Base-by-base conservation (phyloP, 2,329 filamentous ascomycete species). In the Colletotrichum sidae region DNA sequence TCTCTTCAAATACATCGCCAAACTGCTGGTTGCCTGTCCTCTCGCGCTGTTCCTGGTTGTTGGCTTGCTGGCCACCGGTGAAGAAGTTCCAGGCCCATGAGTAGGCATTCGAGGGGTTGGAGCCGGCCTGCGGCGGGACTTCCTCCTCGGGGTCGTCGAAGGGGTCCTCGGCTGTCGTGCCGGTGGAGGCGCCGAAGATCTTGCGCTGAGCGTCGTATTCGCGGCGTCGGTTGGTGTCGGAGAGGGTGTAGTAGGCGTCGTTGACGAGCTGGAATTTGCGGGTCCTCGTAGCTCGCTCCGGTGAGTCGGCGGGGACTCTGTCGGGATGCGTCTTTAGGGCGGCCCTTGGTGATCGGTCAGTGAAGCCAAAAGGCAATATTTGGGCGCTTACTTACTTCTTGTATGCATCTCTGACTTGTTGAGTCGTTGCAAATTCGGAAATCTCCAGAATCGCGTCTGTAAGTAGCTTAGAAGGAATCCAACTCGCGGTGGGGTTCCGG, bases 271-370 rank as follows among this genome's bases (percentile, higher is more conserved):
- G 94, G 82, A 97, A 97, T 75, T 90, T 90, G 74, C 92, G 92
- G 6, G 96, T 99, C 73, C 94, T 92, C 11, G 87, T 79, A 25
- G 88, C 78, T 69, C 95, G 92, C 71, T 98, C 94, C 42, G 94
- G 93, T 6, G 93, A 95, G 79, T 94, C 89, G 69, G 87, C 81
- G 35, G 94, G 86, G 45, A 99, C 93, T 65, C 96, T 92, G 77
- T 99, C 96, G 2, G 95, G 95, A 77, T 98, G 95, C 69, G 92
- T 94, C 79, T 96, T 97, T 50, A 98, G 84, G 6, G 95, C 95
- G 72, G 92, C 92, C 75, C 92, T 94, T 25, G 4, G 25, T 25
- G 25, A 25, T 25, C 25, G 25, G 25, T 25, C 25, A 25, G 25
- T 25, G 25, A 25, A 25, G 25, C 25, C 25, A 25, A 4, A 25